These are phyloP conservation scores for Aspergillus vadensis DNA, from an alignment of 2,329 filamentous ascomycete species.

Conservation along the genomic window DNA sequence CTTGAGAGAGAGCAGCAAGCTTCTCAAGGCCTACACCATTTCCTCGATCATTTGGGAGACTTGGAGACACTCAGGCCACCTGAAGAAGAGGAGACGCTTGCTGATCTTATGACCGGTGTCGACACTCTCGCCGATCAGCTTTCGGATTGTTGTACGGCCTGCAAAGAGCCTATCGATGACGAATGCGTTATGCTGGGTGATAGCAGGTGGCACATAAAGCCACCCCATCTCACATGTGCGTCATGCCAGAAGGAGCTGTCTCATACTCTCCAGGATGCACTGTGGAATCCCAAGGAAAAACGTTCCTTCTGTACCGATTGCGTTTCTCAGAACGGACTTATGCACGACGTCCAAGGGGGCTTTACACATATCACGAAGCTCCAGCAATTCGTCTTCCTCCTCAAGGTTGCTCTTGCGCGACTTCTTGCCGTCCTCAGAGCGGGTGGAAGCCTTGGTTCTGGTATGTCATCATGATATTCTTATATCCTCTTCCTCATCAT, in stretches of 20 bases:
- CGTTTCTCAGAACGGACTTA: slow-evolving; percentile 51
- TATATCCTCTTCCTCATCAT: neutral
- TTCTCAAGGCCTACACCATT: slow-evolving; percentile 74
- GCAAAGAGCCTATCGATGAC: slow-evolving; percentile 88
- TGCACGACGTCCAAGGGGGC: slow-evolving; percentile 58
- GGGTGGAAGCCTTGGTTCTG: slow-evolving; percentile 74
- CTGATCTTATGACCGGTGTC: slow-evolving; percentile 67
- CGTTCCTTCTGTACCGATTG: slow-evolving; percentile 73
- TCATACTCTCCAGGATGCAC: slow-evolving; percentile 66
- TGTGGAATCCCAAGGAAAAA: slow-evolving; percentile 68
- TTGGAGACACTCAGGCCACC: slow-evolving; percentile 72
- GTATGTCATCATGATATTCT: slow-evolving; percentile 41
- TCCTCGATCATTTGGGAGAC: slow-evolving; percentile 79
- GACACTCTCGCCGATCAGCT: slow-evolving; percentile 70
- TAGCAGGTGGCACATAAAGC: slow-evolving; percentile 76
- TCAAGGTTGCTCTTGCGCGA: slow-evolving; percentile 87
- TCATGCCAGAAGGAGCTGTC: slow-evolving; percentile 76
- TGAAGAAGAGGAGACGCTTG: slow-evolving; percentile 62
- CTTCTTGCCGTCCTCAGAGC: slow-evolving; percentile 83
- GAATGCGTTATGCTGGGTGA: slow-evolving; percentile 79
- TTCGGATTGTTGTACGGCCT: slow-evolving; percentile 81
- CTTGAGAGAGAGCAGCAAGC: slow-evolving; percentile 81
- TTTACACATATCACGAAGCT: slow-evolving; percentile 81
- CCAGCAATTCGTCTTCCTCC: slow-evolving; percentile 90
- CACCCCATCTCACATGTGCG: slow-evolving; percentile 66